A percentile compares a stretch with the other conserved stretches of the same genome.
phyloP scores from a whole-genome alignment of 1,139 yeast genomes.

The Saccharomyces hybrid region DNA sequence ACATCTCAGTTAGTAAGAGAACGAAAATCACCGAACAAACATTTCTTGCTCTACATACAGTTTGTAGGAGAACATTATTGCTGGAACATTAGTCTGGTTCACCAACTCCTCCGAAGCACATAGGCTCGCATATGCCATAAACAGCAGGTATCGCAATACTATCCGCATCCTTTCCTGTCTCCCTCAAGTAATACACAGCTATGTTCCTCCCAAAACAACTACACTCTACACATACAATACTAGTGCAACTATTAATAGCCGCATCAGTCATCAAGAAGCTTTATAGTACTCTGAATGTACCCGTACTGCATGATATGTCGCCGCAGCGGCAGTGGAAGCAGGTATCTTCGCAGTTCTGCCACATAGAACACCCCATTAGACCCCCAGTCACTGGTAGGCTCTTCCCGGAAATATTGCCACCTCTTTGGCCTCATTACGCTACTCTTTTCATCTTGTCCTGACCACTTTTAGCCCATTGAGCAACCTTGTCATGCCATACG shows the following conservation, averaged over 20 bases:
- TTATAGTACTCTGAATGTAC: not conserved
- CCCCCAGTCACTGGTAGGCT: not conserved
- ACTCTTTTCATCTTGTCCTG: not conserved
- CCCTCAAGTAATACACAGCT: not conserved
- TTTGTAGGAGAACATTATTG: constrained; percentile 24
- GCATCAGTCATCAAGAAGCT: not conserved
- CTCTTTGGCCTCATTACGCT: not conserved
- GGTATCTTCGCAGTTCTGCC: not conserved
- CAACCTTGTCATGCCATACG: not conserved
- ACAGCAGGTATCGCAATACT: not conserved
- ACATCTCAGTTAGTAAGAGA: constrained; percentile 3
- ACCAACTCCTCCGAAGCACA: constrained; percentile 4
- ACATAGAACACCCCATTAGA: not conserved
- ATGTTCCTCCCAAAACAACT: not conserved
- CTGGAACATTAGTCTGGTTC: constrained; percentile 21
- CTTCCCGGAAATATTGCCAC: not conserved
- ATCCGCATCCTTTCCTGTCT: not conserved
- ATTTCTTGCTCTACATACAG: constrained; percentile 14
- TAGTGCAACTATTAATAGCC: not conserved
- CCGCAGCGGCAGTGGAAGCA: not conserved
- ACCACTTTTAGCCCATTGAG: not conserved
- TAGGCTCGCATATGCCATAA: not conserved
- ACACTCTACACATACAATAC: not conserved
- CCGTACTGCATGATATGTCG: not conserved
- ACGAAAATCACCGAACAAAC: not conserved